Percentiles rank a stretch among this genome's conserved stretches.
These are phyloP conservation scores for Huntiella moniliformis DNA, from an alignment of 2,329 filamentous ascomycete genomes.

Conservation along the genomic window DNA sequence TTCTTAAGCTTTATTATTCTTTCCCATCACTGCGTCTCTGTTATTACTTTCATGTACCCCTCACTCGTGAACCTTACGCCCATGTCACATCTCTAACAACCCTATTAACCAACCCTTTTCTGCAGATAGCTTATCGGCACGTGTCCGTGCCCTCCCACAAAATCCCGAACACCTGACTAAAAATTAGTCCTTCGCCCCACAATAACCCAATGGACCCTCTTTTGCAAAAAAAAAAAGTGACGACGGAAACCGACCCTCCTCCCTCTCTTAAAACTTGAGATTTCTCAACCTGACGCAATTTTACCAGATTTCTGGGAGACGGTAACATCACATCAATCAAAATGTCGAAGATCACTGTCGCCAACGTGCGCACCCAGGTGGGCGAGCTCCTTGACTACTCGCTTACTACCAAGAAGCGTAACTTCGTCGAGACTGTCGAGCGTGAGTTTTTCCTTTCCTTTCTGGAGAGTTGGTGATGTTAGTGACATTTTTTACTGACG, in stretches of 20 bases:
- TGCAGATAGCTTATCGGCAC: no score
- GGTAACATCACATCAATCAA: constrained; percentile 30
- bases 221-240: no score
- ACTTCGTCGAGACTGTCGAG: constrained; percentile 87
- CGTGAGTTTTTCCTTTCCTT: constrained; percentile 18
- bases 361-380: constrained; percentile 92
- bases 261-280: constrained; percentile 2
- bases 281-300: constrained; percentile 8
- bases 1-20: no score
- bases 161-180: no score
- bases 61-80: no score
- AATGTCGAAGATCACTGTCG: constrained; percentile 79
- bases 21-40: no score
- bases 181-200: no score
- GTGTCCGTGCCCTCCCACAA: no score
- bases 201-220: no score
- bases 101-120: no score
- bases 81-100: no score
- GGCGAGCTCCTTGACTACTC: constrained; percentile 90
- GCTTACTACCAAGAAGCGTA: constrained; percentile 84
- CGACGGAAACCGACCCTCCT: not conserved
- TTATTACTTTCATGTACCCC: no score
- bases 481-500: constrained; percentile 2
- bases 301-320: constrained; percentile 47
- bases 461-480: not conserved